Evolutionary conservation across 208 protist species (phyloP), one percentile per base, ranked within the genome.

Genomic region (Crithidia thermophila): DNA sequence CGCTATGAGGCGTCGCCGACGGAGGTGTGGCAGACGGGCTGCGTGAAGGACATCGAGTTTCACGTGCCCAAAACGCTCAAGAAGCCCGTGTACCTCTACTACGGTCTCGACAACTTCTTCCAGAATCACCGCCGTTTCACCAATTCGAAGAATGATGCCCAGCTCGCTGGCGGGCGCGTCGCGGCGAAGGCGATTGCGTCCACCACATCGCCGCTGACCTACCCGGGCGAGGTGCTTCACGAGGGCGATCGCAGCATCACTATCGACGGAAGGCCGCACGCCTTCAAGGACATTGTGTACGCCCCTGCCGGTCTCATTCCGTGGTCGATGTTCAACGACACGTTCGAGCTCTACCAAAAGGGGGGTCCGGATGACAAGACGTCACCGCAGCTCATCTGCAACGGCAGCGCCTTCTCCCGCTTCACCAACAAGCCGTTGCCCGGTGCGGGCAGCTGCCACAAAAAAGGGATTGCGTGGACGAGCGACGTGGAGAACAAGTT

Each of bases 251-350:
- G 39, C 33, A 30, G 33, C 10, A 75, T 82, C 37, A 39, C 51
- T 13, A 39, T 75, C 20, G 34, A 61, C 20, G 40, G 23, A 14
- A 58, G 23, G 4, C 25, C 18, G 0, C 70, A 64, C 45, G 31
- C 39, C 8, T 92, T 93, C 68, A 57, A 59, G 13, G 81, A 97
- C 39, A 90, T 92, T 58, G 73, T 96, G 37, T 98, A 98, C 73
- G 67, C 87, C 14, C 98, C 98, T 18, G 99, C 97, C 45, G 98
- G 98, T 25, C 88, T 99, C 16, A 94, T 99, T 56, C 95, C 98
- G 53, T 98, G 95, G 84, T 97, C 86, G 47, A 91, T 98, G 84
- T 99, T 99, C 83, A 99, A 99, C 77, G 98, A 98, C 87, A 88
- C 79, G 18, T 98, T 98, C 76, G 63, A 53, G 11, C 75, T 97